These are phyloP conservation scores for Hawksworthiomyces lignivorus DNA, from an alignment of 2,329 filamentous ascomycete species.

Conservation along the genomic window DNA sequence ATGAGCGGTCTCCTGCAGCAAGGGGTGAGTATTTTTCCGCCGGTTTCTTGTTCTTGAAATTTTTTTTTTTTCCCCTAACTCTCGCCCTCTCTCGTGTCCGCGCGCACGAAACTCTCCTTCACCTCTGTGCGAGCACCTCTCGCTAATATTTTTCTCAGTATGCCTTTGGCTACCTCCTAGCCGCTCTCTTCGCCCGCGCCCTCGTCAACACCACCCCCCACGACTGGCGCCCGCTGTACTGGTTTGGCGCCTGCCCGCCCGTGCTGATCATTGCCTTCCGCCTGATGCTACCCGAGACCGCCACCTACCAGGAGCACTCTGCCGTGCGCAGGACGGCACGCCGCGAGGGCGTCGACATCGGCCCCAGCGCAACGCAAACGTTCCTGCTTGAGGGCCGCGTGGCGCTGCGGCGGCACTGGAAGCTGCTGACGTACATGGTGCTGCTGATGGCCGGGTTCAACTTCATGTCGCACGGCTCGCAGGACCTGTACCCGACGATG, in stretches of 20 bases:
- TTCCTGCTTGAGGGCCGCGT: slow-evolving; percentile 60
- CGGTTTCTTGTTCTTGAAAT: too few species aligned
- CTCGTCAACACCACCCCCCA: slow-evolving; percentile 57
- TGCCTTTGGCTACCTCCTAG: slow-evolving; percentile 31
- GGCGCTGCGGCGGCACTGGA: slow-evolving; percentile 71
- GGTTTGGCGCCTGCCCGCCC: slow-evolving; percentile 60
- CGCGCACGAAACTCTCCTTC: too few species aligned
- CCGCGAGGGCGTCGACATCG: slow-evolving; percentile 44
- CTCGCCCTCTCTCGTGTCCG: too few species aligned
- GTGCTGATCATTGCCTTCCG: slow-evolving; percentile 30
- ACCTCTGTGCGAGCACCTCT: too few species aligned
- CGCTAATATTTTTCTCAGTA: too few species aligned
- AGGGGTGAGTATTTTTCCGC: too few species aligned
- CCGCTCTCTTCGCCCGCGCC: slow-evolving; percentile 15
- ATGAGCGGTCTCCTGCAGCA: slow-evolving; percentile 79
- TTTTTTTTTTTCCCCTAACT: too few species aligned
- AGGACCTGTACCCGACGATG: slow-evolving; percentile 79
- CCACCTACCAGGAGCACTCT: slow-evolving; percentile 13
- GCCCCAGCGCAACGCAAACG: slow-evolving; percentile 58
- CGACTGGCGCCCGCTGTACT: slow-evolving; percentile 70
- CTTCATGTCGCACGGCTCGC: slow-evolving; percentile 63
- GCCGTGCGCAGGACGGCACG: slow-evolving; percentile 38
- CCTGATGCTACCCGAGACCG: slow-evolving; percentile 17
- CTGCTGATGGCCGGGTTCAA: slow-evolving; percentile 87
- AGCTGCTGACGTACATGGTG: slow-evolving; percentile 71